Evolutionary conservation across 345 rosid genomes (phyloP).

Genomic region (Salix koriyanagi): DNA sequence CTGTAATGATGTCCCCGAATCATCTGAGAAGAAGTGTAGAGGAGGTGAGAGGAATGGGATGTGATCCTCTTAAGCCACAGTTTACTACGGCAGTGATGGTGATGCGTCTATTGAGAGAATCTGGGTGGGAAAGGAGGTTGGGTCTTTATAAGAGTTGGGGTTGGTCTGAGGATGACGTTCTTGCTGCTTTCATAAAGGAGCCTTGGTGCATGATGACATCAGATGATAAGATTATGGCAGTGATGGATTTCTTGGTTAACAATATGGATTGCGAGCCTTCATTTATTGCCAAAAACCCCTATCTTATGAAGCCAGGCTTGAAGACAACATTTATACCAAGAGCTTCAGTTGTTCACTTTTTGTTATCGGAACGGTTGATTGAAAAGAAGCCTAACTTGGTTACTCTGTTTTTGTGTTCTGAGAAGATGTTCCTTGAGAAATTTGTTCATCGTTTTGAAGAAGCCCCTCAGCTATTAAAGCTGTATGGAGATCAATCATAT

Average conservation of each 20-base stretch:
- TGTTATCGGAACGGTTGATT: conserved; percentile 4
- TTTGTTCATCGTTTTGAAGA: not conserved
- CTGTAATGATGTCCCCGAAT: not conserved
- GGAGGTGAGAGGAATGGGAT: conserved; percentile 42
- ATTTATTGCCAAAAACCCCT: conserved; percentile 28
- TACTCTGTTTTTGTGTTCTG: not conserved
- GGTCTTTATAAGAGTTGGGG: conserved; percentile 47
- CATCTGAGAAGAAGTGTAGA: conserved; percentile 3
- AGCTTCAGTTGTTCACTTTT: not conserved
- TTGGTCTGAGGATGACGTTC: conserved; percentile 44
- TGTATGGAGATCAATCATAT: not conserved
- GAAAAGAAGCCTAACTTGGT: not conserved
- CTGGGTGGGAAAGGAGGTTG: conserved; percentile 34
- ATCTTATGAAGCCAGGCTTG: conserved; percentile 33
- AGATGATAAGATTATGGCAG: conserved; percentile 32
- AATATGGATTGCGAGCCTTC: conserved; percentile 35
- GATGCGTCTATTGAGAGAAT: conserved; percentile 23
- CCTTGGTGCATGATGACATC: conserved; percentile 46
- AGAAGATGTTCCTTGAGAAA: not conserved
- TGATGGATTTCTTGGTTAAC: conserved; percentile 43
- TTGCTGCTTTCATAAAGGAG: conserved; percentile 35
- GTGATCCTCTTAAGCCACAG: conserved; percentile 28
- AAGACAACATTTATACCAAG: conserved; percentile 35
- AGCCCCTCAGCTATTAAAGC: not conserved
- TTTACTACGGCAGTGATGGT: conserved; percentile 41